A percentile compares a stretch with the other conserved stretches of the same genome.
phyloP scores from a whole-genome alignment of 2,329 filamentous ascomycete genomes.

The Fusarium solani-melongenae region DNA sequence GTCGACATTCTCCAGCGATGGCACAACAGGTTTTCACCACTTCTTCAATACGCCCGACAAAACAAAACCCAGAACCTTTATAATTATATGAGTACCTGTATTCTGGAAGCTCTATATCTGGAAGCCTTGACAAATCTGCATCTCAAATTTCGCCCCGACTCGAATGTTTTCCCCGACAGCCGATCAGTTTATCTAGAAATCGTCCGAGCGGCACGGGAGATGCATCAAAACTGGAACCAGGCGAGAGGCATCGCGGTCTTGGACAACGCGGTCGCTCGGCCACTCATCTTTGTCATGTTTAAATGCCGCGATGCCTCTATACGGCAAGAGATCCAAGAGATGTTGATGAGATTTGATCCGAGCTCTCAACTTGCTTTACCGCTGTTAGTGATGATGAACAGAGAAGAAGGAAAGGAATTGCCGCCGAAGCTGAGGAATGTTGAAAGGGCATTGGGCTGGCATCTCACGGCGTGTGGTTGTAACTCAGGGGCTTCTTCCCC shows the following conservation, averaged over 20 bases:
- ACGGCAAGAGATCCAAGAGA: slow-evolving; percentile 12
- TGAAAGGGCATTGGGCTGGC: slow-evolving; percentile 35
- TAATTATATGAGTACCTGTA: slow-evolving; percentile 26
- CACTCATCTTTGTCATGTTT: slow-evolving; percentile 31
- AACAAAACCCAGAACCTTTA: slow-evolving; percentile 11
- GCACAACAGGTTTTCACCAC: slow-evolving; percentile 28
- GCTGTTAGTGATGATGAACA: slow-evolving; percentile 30
- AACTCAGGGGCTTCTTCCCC: background rate
- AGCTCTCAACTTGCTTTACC: slow-evolving; percentile 24
- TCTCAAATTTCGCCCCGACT: slow-evolving; percentile 3
- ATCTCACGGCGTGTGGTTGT: slow-evolving; percentile 23
- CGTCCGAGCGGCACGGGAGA: slow-evolving; percentile 12
- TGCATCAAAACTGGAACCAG: slow-evolving; percentile 9
- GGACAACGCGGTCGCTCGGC: slow-evolving; percentile 35
- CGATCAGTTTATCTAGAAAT: slow-evolving; percentile 34
- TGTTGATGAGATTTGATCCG: slow-evolving; percentile 11
- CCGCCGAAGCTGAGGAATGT: slow-evolving; percentile 32
- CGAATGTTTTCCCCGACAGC: slow-evolving; percentile 28
- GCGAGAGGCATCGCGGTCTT: background rate
- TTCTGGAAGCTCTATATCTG: slow-evolving; percentile 33
- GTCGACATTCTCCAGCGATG: slow-evolving; percentile 18
- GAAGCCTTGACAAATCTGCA: slow-evolving; percentile 31
- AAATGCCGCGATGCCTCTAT: slow-evolving; percentile 30
- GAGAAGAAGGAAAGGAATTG: slow-evolving; percentile 11
- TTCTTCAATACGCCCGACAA: slow-evolving; percentile 21